phyloP scores from a whole-genome alignment of 495 filamentous ascomycete genomes.

The Hypoxylon intermedium region DNA sequence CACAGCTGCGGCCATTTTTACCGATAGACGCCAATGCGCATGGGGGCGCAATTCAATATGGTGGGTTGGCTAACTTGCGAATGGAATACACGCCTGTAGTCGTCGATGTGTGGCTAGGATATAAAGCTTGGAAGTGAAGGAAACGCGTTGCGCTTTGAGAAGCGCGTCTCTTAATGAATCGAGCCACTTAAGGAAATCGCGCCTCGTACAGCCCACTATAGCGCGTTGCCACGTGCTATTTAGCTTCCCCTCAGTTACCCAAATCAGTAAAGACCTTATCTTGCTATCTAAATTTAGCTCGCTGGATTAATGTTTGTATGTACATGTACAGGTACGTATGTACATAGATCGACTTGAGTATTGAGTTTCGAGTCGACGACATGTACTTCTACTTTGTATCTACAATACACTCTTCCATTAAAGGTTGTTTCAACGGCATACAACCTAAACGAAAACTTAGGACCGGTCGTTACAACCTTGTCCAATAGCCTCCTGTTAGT shows the following conservation, averaged over 20 bases:
- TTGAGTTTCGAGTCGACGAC: no score
- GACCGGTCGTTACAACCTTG: neutral
- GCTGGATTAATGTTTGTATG: neutral
- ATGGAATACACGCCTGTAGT: neutral
- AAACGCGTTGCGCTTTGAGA: neutral
- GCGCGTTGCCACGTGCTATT: slow-evolving; percentile 35
- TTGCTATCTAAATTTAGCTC: neutral
- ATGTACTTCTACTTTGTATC: no score
- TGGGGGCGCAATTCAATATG: neutral
- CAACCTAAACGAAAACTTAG: slow-evolving; percentile 1
- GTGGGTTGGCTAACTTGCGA: neutral
- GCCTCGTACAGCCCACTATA: neutral
- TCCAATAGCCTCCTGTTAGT: neutral
- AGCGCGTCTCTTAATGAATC: neutral
- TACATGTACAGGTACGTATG: no score
- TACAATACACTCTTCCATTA: no score
- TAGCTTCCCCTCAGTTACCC: neutral
- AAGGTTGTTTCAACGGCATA: neutral
- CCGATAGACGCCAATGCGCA: neutral
- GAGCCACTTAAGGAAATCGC: slow-evolving; percentile 10
- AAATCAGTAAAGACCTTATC: neutral
- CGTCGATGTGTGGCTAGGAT: neutral
- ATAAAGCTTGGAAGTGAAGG: neutral
- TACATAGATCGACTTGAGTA: no score
- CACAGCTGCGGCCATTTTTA: slow-evolving; percentile 30